These are phyloP conservation scores for Botrytis medusae DNA, from an alignment of 2,329 filamentous ascomycete species.

Conservation along the genomic window DNA sequence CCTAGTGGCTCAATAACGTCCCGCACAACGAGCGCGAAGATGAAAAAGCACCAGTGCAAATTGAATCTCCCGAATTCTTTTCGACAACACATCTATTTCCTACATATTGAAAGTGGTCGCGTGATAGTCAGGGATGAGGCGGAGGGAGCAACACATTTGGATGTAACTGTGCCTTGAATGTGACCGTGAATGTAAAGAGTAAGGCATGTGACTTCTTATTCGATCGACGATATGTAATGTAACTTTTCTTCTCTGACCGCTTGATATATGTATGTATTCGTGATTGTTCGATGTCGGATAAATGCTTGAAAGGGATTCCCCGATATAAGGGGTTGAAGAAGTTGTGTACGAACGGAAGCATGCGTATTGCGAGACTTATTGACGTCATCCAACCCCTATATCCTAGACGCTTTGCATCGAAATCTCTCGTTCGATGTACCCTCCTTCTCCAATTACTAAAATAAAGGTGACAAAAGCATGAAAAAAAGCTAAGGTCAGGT, in stretches of 20 bases:
- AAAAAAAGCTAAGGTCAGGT: neutral
- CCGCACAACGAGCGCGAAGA: neutral
- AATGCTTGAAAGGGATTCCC: neutral
- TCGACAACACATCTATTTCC: conserved; percentile 1
- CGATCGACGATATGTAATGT: neutral
- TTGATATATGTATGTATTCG: neutral
- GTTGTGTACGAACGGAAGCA: neutral
- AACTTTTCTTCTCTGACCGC: neutral
- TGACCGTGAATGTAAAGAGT: neutral
- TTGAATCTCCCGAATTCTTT: neutral
- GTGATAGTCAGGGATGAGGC: neutral
- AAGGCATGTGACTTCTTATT: neutral
- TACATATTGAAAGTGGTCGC: neutral
- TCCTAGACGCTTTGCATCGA: neutral
- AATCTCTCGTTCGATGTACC: neutral
- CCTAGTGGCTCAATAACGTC: conserved; percentile 8
- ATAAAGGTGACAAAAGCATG: neutral
- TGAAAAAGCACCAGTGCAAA: neutral
- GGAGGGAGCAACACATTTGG: neutral
- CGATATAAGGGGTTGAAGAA: neutral
- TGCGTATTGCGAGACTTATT: neutral
- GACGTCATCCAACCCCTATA: neutral
- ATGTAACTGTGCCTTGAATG: neutral
- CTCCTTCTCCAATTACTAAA: neutral
- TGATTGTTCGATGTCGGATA: neutral